Evolutionary conservation across 169 alveolate species (phyloP).

Genomic region (Plasmodium cynomolgi): DNA sequence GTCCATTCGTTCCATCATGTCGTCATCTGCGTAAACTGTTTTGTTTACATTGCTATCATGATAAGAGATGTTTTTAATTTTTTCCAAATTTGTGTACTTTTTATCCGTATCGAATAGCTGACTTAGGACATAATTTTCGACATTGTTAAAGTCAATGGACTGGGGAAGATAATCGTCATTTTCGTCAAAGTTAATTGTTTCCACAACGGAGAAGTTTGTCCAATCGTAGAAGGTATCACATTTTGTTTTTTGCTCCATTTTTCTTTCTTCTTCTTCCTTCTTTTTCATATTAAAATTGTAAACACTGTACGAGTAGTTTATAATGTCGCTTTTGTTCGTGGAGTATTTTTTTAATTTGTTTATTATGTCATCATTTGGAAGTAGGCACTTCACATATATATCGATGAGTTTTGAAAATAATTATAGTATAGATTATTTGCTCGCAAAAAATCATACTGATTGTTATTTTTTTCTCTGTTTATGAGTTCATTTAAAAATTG

Average conservation of each 20-base stretch:
- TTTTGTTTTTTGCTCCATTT: conserved; percentile 84
- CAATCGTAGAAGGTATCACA: conserved; percentile 91
- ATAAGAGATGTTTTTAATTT: conserved; percentile 76
- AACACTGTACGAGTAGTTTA: conserved; percentile 75
- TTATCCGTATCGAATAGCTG: conserved; percentile 70
- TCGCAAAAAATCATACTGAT: conserved; percentile 95
- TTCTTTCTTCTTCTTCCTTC: conserved; percentile 87
- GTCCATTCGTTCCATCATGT: background rate
- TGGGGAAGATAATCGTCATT: conserved; percentile 34
- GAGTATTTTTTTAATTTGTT: conserved; percentile 88
- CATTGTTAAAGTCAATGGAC: conserved; percentile 74
- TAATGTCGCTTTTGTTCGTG: conserved; percentile 81
- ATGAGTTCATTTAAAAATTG: conserved; percentile 93
- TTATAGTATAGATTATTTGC: conserved; percentile 95
- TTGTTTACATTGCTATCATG: conserved; percentile 79
- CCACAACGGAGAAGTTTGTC: conserved; percentile 92
- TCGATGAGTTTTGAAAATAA: conserved; percentile 94
- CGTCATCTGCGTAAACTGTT: conserved; percentile 70
- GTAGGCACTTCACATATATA: conserved; percentile 93
- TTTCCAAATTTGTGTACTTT: conserved; percentile 78
- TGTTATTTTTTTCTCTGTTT: conserved; percentile 86
- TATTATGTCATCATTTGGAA: conserved; percentile 91
- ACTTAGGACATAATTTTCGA: conserved; percentile 65
- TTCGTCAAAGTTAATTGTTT: conserved; percentile 87
- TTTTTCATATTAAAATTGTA: conserved; percentile 86